Percentiles rank a stretch among this genome's conserved stretches.
phyloP scores from a whole-genome alignment of 1,284 basidiomycete genomes.

The Boletus semigastroideus region DNA sequence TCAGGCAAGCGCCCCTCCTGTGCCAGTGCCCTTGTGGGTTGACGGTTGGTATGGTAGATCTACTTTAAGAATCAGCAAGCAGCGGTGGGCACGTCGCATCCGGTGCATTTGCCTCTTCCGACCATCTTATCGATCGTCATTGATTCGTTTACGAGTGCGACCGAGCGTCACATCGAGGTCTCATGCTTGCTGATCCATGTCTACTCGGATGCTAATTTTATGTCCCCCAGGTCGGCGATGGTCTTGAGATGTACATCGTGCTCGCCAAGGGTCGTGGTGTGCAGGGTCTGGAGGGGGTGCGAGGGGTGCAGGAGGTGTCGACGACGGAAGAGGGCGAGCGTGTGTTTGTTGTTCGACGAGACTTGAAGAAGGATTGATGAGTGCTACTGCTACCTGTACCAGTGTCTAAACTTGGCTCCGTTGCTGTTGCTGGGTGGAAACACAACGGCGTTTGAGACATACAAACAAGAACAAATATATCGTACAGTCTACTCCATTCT shows the following conservation, averaged over 20 bases:
- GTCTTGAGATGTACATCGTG: slow-evolving; percentile 87
- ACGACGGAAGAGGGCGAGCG: slow-evolving; percentile 62
- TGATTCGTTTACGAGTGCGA: slow-evolving; percentile 91
- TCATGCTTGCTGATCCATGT: slow-evolving; percentile 18
- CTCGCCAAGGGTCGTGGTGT: slow-evolving; percentile 66
- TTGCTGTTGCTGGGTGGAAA: slow-evolving; percentile 1
- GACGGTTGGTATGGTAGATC: slow-evolving; percentile 54
- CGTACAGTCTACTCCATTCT: not conserved
- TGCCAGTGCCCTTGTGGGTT: slow-evolving; percentile 37
- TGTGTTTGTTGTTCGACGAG: slow-evolving; percentile 69
- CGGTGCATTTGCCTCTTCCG: slow-evolving; percentile 76
- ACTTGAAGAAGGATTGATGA: slow-evolving; percentile 75
- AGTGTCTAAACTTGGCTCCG: no score
- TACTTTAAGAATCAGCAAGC: slow-evolving; percentile 93
- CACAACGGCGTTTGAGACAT: slow-evolving; percentile 9
- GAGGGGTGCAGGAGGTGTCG: slow-evolving; percentile 63
- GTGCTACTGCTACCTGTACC: no score
- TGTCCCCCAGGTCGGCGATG: slow-evolving; percentile 82
- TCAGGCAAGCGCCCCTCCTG: slow-evolving; percentile 68
- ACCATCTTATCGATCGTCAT: slow-evolving; percentile 85
- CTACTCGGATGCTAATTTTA: slow-evolving; percentile 13
- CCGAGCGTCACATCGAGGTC: slow-evolving; percentile 95
- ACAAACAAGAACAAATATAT: slow-evolving; percentile 28
- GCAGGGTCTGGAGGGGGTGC: slow-evolving; percentile 59
- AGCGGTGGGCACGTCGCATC: slow-evolving; percentile 66